Conservation (phyloP, 2,329 filamentous ascomycete genomes). For the Rhytidhysteron rufulum region DNA sequence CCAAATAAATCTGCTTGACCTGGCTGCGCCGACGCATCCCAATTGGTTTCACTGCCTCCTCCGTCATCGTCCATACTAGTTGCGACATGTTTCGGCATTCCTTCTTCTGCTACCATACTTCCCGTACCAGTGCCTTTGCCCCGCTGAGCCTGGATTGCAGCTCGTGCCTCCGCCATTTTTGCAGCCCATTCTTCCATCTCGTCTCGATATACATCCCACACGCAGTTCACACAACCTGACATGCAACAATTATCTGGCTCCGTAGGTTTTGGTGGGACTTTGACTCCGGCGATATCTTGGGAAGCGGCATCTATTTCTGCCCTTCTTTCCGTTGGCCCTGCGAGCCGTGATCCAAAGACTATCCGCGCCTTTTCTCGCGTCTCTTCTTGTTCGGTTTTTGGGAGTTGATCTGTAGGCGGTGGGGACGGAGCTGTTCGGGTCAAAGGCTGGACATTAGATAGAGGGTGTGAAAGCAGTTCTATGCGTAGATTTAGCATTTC, state of each 20-base stretch:
- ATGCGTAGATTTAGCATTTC: conserved; percentile 14
- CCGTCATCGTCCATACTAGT: conserved; percentile 76
- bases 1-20: conserved; percentile 67
- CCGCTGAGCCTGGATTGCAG: conserved; percentile 40
- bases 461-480: conserved; percentile 35
- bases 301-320: conserved; percentile 58
- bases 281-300: conserved; percentile 69
- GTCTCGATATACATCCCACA: conserved; percentile 89
- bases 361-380: conserved; percentile 59
- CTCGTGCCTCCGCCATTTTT: conserved; percentile 61
- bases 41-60: conserved; percentile 68
- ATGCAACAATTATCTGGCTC: conserved; percentile 99
- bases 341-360: conserved; percentile 77
- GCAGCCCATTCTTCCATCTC: conserved; percentile 86
- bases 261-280: conserved; percentile 75
- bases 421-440: conserved; percentile 29
- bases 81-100: conserved; percentile 47
- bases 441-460: conserved; percentile 22
- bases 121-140: conserved; percentile 25
- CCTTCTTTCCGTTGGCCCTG: conserved; percentile 67
- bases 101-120: conserved; percentile 32
- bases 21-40: conserved; percentile 41
- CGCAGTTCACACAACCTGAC: conserved; percentile 96
- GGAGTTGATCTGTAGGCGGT: conserved; percentile 32
- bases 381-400: conserved; percentile 50